Percentiles rank a stretch among this genome's conserved stretches.
Conservation (phyloP, 352 stramenopile genomes). For the Thraustotheca clavata region DNA sequence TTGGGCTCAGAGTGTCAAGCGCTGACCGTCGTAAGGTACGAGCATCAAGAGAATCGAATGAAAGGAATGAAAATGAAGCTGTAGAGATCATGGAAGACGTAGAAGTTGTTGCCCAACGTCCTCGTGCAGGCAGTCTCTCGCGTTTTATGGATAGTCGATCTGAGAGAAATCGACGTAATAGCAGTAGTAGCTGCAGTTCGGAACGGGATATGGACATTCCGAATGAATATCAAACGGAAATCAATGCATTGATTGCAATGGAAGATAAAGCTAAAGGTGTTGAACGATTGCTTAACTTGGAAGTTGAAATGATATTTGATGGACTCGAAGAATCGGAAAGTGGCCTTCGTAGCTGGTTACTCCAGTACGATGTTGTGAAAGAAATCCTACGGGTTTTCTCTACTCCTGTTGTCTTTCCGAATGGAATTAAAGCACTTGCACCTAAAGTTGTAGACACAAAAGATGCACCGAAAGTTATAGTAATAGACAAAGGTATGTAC, state of each 20-base stretch:
- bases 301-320: conserved; percentile 79
- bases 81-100: conserved; percentile 17
- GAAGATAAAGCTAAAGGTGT: conserved; percentile 61
- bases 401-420: conserved; percentile 51
- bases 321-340: conserved; percentile 80
- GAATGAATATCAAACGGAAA: conserved; percentile 15
- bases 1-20: neutral
- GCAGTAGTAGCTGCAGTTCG: conserved; percentile 18
- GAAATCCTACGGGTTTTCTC: conserved; percentile 73
- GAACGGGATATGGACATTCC: conserved; percentile 7
- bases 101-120: neutral
- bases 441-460: neutral
- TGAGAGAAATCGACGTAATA: conserved; percentile 12
- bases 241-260: conserved; percentile 17
- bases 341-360: conserved; percentile 74
- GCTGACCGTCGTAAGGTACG: neutral
- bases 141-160: conserved; percentile 11
- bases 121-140: conserved; percentile 17
- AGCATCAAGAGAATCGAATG: neutral
- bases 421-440: neutral
- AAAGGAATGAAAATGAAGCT: neutral
- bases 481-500: too few species aligned
- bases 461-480: too few species aligned
- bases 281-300: conserved; percentile 60
- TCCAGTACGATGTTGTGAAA: conserved; percentile 67